Base-by-base conservation (phyloP, 768 basidiomycete genomes). In the Rhodotorula toruloides region DNA sequence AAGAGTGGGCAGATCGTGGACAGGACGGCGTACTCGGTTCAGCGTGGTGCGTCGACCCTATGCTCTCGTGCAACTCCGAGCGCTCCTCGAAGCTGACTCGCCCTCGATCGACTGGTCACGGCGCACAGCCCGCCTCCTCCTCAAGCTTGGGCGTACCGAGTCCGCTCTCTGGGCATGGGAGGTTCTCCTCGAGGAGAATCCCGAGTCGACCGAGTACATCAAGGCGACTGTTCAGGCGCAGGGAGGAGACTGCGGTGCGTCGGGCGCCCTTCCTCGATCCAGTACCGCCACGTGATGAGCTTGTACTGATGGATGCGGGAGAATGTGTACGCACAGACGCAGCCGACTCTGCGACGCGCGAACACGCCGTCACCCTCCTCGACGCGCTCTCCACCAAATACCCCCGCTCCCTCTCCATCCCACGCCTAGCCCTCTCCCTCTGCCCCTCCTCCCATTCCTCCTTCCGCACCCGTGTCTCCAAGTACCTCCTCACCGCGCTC, bases 151-250 rank as follows among this genome's bases (percentile, higher is more conserved):
- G 4, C 79, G 81, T 68, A 80, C 81, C 21, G 82, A 85, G 9
- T 86, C 89, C 54, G 90, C 96, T 0, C 85, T 88, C 70, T 83
- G 86, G 66, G 86, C 88, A 0, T 98, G 91, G 87, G 81, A 83
- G 40, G 81, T 83, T 0, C 79, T 99, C 34, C 83, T 99, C 47
- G 86, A 90, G 58, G 85, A 86, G 75, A 98, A 96, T 76, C 81
- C 90, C 4, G 93, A 97, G 64, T 84, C 82, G 73, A 83, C 86
- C 72, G 85, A 85, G 58, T 90, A 92, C 77, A 96, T 92, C 79
- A 78, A 79, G 39, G 87, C 86, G 12, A 89, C 85, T 74, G 80
- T 97, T 29, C 75, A 79, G 4, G 84, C 84, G 69, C 83, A 85
- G 66, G 86, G 84, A 16, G 78, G 90, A 46, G 81, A 84, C 68